These are phyloP conservation scores for Astrothelium macrocarpum DNA, from an alignment of 495 filamentous ascomycete species.

Conservation along the genomic window DNA sequence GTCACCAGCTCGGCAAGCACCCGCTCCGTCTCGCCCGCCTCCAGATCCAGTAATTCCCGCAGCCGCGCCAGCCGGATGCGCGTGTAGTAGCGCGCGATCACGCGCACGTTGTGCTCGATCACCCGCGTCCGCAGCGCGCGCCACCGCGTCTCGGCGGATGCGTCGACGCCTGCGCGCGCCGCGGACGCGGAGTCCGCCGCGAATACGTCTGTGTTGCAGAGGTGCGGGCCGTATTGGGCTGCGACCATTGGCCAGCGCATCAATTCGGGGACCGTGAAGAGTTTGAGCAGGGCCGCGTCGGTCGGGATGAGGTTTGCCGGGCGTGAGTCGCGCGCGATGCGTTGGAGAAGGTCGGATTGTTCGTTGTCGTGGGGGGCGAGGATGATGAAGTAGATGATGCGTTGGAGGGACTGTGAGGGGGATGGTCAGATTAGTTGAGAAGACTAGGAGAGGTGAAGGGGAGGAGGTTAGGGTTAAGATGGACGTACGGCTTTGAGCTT, in stretches of 20 bases:
- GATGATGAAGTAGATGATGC: slow-evolving; percentile 94
- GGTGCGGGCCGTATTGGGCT: slow-evolving; percentile 73
- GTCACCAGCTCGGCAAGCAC: slow-evolving; percentile 94
- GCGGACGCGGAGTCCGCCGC: slow-evolving; percentile 35
- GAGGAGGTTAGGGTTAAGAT: neutral
- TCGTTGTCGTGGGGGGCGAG: slow-evolving; percentile 97
- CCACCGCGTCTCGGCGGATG: slow-evolving; percentile 74
- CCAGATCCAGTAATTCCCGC: slow-evolving; percentile 80
- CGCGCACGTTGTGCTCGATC: slow-evolving; percentile 97
- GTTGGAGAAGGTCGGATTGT: slow-evolving; percentile 92
- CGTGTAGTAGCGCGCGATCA: slow-evolving; percentile 97
- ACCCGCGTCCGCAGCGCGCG: slow-evolving; percentile 92
- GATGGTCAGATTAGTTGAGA: slow-evolving; percentile 25
- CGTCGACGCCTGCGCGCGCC: slow-evolving; percentile 38
- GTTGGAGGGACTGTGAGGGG: slow-evolving; percentile 73
- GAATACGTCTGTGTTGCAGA: slow-evolving; percentile 90
- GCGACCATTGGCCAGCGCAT: slow-evolving; percentile 97
- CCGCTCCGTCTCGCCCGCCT: slow-evolving; percentile 91
- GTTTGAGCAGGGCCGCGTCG: slow-evolving; percentile 73
- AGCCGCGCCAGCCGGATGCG: slow-evolving; percentile 85
- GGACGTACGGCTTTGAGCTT: slow-evolving; percentile 70
- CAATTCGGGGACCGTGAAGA: slow-evolving; percentile 89
- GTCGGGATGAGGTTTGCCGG: slow-evolving; percentile 49
- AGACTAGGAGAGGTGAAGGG: neutral
- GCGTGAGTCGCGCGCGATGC: slow-evolving; percentile 62